Evolutionary conservation across 2,329 filamentous ascomycete genomes (phyloP).

Genomic region (Lojkania enalia): DNA sequence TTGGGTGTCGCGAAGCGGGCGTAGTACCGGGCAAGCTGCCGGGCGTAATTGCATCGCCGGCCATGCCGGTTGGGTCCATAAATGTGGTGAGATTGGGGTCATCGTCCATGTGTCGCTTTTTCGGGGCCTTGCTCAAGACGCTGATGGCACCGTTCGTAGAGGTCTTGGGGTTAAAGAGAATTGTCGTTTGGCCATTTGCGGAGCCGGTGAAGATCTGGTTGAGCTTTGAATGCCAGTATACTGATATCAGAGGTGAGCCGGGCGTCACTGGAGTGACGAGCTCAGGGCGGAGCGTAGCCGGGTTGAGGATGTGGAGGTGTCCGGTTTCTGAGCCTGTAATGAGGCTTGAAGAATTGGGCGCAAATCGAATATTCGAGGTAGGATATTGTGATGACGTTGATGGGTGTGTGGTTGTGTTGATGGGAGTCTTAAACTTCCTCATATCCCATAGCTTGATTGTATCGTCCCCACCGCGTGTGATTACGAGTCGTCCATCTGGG

Average conservation of each 20-base stretch:
- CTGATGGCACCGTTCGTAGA: constrained; percentile 81
- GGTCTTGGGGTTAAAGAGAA: constrained; percentile 86
- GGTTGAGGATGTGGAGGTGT: constrained; percentile 89
- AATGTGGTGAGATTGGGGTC: constrained; percentile 73
- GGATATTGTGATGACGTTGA: constrained; percentile 84
- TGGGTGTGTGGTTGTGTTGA: constrained; percentile 75
- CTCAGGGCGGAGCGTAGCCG: constrained; percentile 84
- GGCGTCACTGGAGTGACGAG: constrained; percentile 88
- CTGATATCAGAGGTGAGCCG: constrained; percentile 77
- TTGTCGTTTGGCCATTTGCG: constrained; percentile 83
- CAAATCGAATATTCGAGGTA: constrained; percentile 86
- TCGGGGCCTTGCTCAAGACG: constrained; percentile 90
- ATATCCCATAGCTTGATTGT: constrained; percentile 97
- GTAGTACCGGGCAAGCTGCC: constrained; percentile 56
- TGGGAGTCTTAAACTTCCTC: constrained; percentile 88
- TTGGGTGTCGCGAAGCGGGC: constrained; percentile 61
- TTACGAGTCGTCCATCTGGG: constrained; percentile 83
- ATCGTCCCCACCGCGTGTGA: constrained; percentile 88
- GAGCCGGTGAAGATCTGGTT: constrained; percentile 97
- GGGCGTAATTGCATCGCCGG: constrained; percentile 73
- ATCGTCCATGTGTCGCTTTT: constrained; percentile 94
- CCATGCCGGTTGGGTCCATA: constrained; percentile 80
- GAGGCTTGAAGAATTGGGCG: constrained; percentile 79
- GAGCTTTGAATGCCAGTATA: constrained; percentile 90
- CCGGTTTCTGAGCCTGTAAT: constrained; percentile 86